Evolutionary conservation across 768 basidiomycete species (phyloP), one percentile per base, ranked within the genome.

Genomic region (Suillus sp.): DNA sequence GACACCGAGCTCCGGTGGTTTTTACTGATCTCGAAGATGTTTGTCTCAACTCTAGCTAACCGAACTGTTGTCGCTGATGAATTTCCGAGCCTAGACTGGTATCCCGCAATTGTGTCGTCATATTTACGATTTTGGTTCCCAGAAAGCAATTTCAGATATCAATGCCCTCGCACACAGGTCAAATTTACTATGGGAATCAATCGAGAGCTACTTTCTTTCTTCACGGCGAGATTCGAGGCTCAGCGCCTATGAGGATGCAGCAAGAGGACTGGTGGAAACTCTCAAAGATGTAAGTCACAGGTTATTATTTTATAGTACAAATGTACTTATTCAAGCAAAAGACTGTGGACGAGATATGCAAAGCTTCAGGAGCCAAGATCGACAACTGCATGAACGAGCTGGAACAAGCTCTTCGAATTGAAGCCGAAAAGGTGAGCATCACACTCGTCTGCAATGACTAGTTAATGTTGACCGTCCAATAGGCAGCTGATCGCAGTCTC

Each of bases 181-280:
- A 11, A n/a, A 4, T 6, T 53, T n/a, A 1, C 20, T 53, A 11
- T 53, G 51, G 51, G 51, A 53, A 53, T 32, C 30, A 7, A 53
- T 53, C 3, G 51, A 53, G 30, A 53, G 51, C 6, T 53, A 32
- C 20, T 53, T 53, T 32, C 51, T 53, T 53, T 53, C 51, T 53
- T 11, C 51, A 6, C 27, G 51, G 18, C 51, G 30, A n/a, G 51
- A 53, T 53, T 53, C 51, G 20, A 53, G 51, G 20, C 51, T 53
- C 30, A 5, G 20, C 20, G 51, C 51, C 10, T 53, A 53, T 32
- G 51, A 53, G 10, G 20, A 53, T 53, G 51, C 30, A 32, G 51
- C 51, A 53, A 53, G 51, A 53, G 10, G 18, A 20, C 11, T 53
- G 30, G 20, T 32, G 30, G 51, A 53, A 13, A 10, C 27, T 30